Evolutionary conservation across 192 early-diverging fungal species (phyloP).

Genomic region (Backusella sp.): DNA sequence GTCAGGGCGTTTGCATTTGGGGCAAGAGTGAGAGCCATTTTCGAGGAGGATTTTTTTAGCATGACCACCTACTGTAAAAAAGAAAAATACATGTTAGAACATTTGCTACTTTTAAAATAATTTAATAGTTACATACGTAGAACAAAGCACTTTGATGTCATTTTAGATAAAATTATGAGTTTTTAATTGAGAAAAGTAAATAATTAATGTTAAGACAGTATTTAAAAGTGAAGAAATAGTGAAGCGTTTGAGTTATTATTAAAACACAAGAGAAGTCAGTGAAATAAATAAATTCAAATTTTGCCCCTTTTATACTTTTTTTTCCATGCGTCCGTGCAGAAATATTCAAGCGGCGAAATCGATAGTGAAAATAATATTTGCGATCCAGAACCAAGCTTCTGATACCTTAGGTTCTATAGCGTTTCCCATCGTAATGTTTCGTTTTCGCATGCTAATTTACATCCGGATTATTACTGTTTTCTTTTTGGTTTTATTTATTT

Average conservation of each 20-base stretch:
- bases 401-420: background rate
- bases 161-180: background rate
- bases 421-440: background rate
- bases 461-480: background rate
- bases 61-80: constrained; percentile 23
- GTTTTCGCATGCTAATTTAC: background rate
- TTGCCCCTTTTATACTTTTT: background rate
- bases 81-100: background rate
- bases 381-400: background rate
- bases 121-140: background rate
- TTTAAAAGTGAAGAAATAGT: background rate
- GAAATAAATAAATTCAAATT: background rate
- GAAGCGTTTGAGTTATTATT: background rate
- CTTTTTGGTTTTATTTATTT: background rate
- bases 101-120: background rate
- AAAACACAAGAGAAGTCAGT: background rate
- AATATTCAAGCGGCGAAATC: background rate
- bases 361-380: background rate
- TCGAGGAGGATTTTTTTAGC: constrained; percentile 35
- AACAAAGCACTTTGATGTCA: constrained; percentile 5
- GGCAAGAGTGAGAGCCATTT: constrained; percentile 33
- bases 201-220: background rate
- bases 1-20: constrained; percentile 22
- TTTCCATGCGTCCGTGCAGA: background rate
- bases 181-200: background rate